A percentile compares a stretch with the other conserved stretches of the same genome.
These are phyloP conservation scores for Caryopteris hybrid DNA, from an alignment of 305 asterid species.

Conservation along the genomic window DNA sequence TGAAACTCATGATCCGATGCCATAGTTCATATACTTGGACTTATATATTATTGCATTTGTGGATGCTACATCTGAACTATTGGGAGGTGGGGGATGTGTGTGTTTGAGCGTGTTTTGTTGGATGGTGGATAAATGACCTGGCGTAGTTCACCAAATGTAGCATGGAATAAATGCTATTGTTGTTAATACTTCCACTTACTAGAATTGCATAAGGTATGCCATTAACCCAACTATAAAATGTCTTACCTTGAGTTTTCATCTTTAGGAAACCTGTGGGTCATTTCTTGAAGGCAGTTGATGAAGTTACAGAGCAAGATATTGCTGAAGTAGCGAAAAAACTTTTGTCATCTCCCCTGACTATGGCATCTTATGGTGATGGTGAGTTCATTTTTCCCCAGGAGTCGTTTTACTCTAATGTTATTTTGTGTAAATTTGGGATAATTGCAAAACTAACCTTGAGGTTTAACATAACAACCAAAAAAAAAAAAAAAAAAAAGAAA, in stretches of 20 bases:
- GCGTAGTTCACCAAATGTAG: too few species aligned
- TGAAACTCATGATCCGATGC: too few species aligned
- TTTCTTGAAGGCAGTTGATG: slow-evolving; percentile 71
- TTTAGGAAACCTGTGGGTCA: slow-evolving; percentile 75
- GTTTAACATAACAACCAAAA: too few species aligned
- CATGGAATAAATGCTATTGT: neutral
- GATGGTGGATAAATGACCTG: too few species aligned
- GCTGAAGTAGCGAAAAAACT: slow-evolving; percentile 43
- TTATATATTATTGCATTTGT: too few species aligned
- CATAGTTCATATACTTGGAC: too few species aligned
- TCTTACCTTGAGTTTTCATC: slow-evolving; percentile 21
- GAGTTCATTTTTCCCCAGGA: slow-evolving; percentile 9
- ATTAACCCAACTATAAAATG: neutral
- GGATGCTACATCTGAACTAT: too few species aligned
- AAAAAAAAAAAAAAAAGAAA: too few species aligned
- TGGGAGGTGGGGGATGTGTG: too few species aligned
- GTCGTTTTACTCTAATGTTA: neutral
- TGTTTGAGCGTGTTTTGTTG: too few species aligned
- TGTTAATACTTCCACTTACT: neutral
- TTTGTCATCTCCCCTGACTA: slow-evolving; percentile 70
- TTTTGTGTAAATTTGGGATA: neutral
- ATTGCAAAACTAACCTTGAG: neutral
- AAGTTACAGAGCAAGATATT: slow-evolving; percentile 55
- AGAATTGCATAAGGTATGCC: too few species aligned
- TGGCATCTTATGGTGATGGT: slow-evolving; percentile 99